Evolutionary conservation across 1,139 yeast species (phyloP), one percentile per base, ranked within the genome.

Genomic region (Nadsonia starkeyi-henricii): DNA sequence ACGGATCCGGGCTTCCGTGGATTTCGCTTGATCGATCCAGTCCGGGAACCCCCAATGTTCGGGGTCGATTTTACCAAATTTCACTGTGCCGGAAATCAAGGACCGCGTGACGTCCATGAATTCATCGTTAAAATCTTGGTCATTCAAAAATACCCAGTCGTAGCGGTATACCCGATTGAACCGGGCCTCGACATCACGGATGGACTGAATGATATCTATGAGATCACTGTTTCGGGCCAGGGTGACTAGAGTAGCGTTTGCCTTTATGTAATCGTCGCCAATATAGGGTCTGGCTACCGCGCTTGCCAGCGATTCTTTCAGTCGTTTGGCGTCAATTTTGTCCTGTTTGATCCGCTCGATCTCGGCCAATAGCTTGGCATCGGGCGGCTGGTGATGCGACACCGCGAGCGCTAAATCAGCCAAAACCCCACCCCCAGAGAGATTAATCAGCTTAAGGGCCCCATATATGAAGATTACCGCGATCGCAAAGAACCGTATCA

Each of bases 41-140:
- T 72, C 78, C 1, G 94, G 94, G 58, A 78, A 80, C 1, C 83
- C 73, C 94, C 94, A 84, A 63, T 79, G 85, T 56, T 78, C 84
- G 47, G 63, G 52, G 1, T 88, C 86, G 46, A 85, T 78, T 21
- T 66, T 56, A 4, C 85, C 94, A 60, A 80, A 85, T 53, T 73
- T 71, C 42, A 79, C 74, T 19, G 65, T 71, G 8, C 94, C 94
- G 44, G 82, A 72, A 5, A 79, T 76, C 42, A 74, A 58, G 36
- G 69, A 65, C 1, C 69, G 46, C 7, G 78, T 72, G 20, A 68
- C 62, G 15, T 57, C 59, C 52, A 70, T 74, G 64, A 81, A 79
- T 49, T 71, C 71, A 1, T 72, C 74, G 41, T 70, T 66, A 57
- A 81, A 81, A 5, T 73, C 75, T 52, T 70, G 66, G 77, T 82